Base-by-base conservation (phyloP, 2,329 filamentous ascomycete genomes). In the Whalleya microplaca region DNA sequence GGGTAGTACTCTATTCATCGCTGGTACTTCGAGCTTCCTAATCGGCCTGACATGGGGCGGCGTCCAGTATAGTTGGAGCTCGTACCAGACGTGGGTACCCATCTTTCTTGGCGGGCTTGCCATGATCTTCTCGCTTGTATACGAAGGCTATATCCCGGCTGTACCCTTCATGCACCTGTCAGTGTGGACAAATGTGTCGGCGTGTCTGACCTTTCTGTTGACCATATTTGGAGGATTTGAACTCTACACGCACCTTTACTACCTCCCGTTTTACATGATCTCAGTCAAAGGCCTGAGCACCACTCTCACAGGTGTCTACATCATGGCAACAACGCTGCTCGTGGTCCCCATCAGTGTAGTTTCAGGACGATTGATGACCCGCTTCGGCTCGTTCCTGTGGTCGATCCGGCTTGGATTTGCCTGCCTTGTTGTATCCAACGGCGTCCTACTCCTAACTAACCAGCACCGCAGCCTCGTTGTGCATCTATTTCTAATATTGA, bases 21-120 rank as follows among this genome's bases (percentile, higher is more conserved):
- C 66, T n/a, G 78, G 78, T 6, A 68, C 80, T 59, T 73, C 80
- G 21, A 56, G 79, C 2, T 78, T 83, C 63, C 66, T 82, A 53
- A 75, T 79, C 21, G 79, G 76, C 3, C 65, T 82, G 56, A 78
- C 80, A 59, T 82, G 79, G 79, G 80, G 80, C 8, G 66, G 71
- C 1, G 49, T 65, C 10, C 58, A 63, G 45, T 67, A 66, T 29
- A 43, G 55, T 2, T 68, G 79, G 79, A 51, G 75, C 74, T 64
- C 74, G 71, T 72, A 74, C 73, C 69, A 58, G 65, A 57, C 47
- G 27, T 48, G 50, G 43, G 29, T 51, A 12, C 53, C 53, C 18
- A 55, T 62, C 20, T 18, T 64, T 16, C 20, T 55, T n/a, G 66
- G 68, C 2, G 55, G 58, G 12, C 46, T 60, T n/a, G 56, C 53